phyloP scores from a whole-genome alignment of 2,329 filamentous ascomycete species.

The Penicillium sp. region DNA sequence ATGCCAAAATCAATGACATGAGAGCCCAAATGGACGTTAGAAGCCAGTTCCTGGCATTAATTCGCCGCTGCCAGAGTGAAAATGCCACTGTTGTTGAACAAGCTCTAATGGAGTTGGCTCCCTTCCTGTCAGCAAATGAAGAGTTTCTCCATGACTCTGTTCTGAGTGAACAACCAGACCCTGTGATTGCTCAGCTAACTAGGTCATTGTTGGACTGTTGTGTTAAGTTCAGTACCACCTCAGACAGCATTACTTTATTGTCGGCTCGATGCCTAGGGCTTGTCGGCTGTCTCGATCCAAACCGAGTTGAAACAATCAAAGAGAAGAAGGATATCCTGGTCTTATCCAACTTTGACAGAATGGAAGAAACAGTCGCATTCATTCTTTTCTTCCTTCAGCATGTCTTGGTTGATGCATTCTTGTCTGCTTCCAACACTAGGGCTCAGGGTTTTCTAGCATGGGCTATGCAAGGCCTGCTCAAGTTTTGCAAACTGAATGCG shows the following conservation, averaged over 20 bases:
- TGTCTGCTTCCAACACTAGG: slow-evolving; percentile 82
- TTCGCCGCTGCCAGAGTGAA: slow-evolving; percentile 73
- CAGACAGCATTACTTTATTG: slow-evolving; percentile 65
- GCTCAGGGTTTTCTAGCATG: slow-evolving; percentile 90
- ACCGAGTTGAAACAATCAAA: slow-evolving; percentile 75
- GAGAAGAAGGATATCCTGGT: slow-evolving; percentile 82
- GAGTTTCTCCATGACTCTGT: slow-evolving; percentile 74
- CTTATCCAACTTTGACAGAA: slow-evolving; percentile 76
- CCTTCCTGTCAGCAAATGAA: slow-evolving; percentile 71
- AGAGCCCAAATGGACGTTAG: slow-evolving; percentile 64
- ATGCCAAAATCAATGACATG: slow-evolving; percentile 61
- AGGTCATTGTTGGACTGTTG: slow-evolving; percentile 82
- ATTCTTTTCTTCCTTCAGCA: slow-evolving; percentile 80
- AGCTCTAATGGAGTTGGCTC: slow-evolving; percentile 72
- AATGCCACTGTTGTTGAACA: slow-evolving; percentile 81
- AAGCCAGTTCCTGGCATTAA: slow-evolving; percentile 67
- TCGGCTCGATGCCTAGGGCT: slow-evolving; percentile 82
- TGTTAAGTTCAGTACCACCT: slow-evolving; percentile 70
- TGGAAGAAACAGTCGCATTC: slow-evolving; percentile 79
- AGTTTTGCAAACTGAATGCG: slow-evolving; percentile 68
- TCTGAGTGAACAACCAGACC: slow-evolving; percentile 78
- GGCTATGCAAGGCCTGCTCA: slow-evolving; percentile 87
- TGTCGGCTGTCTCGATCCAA: slow-evolving; percentile 88
- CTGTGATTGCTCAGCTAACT: slow-evolving; percentile 66
- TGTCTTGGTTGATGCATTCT: slow-evolving; percentile 84